Evolutionary conservation across 2,329 filamentous ascomycete genomes (phyloP).

Genomic region (Chaetomium sp.): DNA sequence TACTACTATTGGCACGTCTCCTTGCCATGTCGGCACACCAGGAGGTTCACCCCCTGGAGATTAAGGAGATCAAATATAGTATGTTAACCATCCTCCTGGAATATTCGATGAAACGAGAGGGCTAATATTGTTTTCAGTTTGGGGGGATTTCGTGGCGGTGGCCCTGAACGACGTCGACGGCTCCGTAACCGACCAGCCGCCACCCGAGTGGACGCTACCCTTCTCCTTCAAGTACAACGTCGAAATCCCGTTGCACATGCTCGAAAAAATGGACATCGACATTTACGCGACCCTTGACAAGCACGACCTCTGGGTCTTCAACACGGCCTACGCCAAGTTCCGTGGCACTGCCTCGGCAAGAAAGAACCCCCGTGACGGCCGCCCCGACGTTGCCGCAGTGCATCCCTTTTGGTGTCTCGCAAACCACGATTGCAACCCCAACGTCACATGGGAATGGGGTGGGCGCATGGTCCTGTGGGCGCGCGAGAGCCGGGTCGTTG

Average conservation of each 20-base stretch:
- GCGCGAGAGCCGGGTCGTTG: constrained; percentile 58
- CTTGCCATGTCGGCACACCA: constrained; percentile 66
- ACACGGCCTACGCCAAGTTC: constrained; percentile 91
- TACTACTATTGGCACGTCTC: constrained; percentile 63
- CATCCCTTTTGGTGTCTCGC: constrained; percentile 96
- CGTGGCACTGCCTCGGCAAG: constrained; percentile 88
- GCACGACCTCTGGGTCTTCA: constrained; percentile 81
- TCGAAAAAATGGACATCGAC: constrained; percentile 84
- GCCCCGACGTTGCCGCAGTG: constrained; percentile 88
- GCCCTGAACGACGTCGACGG: constrained; percentile 56
- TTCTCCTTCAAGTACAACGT: constrained; percentile 80
- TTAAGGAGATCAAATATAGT: constrained; percentile 64
- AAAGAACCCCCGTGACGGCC: constrained; percentile 73
- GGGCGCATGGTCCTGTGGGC: constrained; percentile 73
- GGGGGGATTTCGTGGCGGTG: constrained; percentile 65
- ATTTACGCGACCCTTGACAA: constrained; percentile 62
- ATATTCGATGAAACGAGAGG: neutral
- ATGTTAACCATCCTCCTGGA: neutral
- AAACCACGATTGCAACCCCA: constrained; percentile 95
- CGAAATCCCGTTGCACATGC: constrained; percentile 71
- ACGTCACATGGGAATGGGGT: constrained; percentile 92
- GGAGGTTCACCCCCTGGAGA: constrained; percentile 63
- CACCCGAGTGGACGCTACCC: constrained; percentile 67
- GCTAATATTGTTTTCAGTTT: constrained; percentile 44
- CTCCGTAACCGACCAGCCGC: constrained; percentile 57